phyloP scores from a whole-genome alignment of 2,329 filamentous ascomycete species.

The Fusarium falciforme region DNA sequence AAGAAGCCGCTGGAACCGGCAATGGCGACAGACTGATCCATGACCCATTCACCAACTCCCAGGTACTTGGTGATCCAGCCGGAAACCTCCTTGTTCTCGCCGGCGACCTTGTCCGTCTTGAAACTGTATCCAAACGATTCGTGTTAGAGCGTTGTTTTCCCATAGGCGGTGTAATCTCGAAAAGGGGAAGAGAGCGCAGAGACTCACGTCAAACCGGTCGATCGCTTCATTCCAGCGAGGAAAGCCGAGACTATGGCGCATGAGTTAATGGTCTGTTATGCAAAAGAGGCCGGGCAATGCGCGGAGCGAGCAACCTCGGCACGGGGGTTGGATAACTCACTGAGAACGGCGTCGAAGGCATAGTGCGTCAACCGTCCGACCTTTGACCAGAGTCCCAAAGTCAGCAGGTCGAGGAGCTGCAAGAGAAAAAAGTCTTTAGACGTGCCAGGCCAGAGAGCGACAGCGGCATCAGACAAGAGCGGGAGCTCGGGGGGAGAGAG shows the following conservation, averaged over 20 bases:
- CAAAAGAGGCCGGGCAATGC: background rate
- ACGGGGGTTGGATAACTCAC: constrained; percentile 62
- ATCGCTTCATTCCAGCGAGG: constrained; percentile 96
- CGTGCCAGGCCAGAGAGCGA: constrained; percentile 38
- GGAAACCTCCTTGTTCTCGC: constrained; percentile 83
- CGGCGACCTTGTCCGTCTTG: constrained; percentile 83
- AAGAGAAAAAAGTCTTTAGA: constrained; percentile 49
- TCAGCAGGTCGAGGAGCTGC: constrained; percentile 75
- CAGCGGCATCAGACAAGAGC: constrained; percentile 30
- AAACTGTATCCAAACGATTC: constrained; percentile 75
- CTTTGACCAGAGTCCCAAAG: constrained; percentile 79
- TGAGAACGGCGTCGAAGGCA: constrained; percentile 93
- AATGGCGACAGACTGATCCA: constrained; percentile 96
- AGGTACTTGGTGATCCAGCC: constrained; percentile 95
- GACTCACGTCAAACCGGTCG: constrained; percentile 96
- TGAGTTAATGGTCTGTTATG: constrained; percentile 3
- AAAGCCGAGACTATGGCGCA: constrained; percentile 86
- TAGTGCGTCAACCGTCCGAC: constrained; percentile 94
- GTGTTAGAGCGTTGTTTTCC: constrained; percentile 36
- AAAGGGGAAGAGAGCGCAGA: background rate
- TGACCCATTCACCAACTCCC: constrained; percentile 94
- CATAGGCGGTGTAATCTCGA: background rate
- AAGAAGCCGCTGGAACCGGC: constrained; percentile 91
- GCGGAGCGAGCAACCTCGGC: background rate
- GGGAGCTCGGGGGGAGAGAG: constrained; percentile 29